These are phyloP conservation scores for Ustilago loliicola DNA, from an alignment of 1,284 basidiomycete species.

Conservation along the genomic window DNA sequence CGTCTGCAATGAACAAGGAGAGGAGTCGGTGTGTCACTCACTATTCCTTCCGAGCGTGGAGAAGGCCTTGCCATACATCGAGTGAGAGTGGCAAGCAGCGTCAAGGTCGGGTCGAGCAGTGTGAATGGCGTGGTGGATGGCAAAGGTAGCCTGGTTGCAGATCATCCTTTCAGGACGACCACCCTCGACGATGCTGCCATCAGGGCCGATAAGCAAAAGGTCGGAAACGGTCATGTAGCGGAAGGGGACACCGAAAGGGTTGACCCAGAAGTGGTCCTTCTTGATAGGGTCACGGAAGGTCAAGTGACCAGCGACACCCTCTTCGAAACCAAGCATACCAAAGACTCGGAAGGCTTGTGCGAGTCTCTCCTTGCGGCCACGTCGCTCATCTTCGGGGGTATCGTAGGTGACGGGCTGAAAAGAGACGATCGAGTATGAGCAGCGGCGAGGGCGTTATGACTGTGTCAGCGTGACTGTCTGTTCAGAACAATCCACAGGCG, in stretches of 20 bases:
- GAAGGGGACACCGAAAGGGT: conserved; percentile 61
- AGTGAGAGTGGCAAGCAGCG: conserved; percentile 79
- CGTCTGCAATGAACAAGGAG: not conserved
- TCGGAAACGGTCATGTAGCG: conserved; percentile 56
- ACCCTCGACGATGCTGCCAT: conserved; percentile 54
- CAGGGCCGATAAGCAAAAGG: conserved; percentile 57
- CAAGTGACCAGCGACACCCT: conserved; percentile 75
- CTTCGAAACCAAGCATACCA: conserved; percentile 76
- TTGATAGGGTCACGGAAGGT: conserved; percentile 76
- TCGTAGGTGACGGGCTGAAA: conserved; percentile 70
- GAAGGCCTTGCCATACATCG: conserved; percentile 76
- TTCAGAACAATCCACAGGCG: no score
- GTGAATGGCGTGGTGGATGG: conserved; percentile 76
- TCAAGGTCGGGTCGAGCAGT: conserved; percentile 77
- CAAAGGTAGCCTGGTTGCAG: conserved; percentile 73
- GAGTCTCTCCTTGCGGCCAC: conserved; percentile 75
- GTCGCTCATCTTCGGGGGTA: conserved; percentile 73
- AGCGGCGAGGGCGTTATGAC: not conserved
- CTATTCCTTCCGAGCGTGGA: conserved; percentile 76
- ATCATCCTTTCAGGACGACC: conserved; percentile 57
- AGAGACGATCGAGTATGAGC: not conserved
- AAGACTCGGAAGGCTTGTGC: conserved; percentile 75
- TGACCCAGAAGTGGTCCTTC: conserved; percentile 75
- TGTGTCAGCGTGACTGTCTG: not conserved
- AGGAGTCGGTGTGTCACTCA: conserved; percentile 9